Evolutionary conservation across 345 rosid species (phyloP).

Genomic region (Lumnitzera racemosa): DNA sequence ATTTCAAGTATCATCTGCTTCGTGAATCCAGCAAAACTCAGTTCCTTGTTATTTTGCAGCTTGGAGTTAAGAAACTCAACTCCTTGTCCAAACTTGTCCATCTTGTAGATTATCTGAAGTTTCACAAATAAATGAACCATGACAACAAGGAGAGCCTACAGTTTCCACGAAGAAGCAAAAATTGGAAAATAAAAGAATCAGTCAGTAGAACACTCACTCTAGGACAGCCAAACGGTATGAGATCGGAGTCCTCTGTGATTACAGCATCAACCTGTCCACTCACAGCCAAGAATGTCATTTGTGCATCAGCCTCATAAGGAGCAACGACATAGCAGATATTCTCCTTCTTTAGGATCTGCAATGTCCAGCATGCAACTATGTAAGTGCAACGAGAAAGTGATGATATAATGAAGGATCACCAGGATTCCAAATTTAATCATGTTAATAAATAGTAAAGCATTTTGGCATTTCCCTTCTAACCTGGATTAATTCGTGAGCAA

Average conservation of each 20-base stretch:
- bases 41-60: slow-evolving; percentile 61
- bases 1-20: slow-evolving; percentile 87
- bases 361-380: slow-evolving; percentile 13
- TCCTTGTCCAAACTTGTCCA: slow-evolving; percentile 97
- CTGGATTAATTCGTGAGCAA: slow-evolving; percentile 78
- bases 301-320: slow-evolving; percentile 98
- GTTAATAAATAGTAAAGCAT: neutral
- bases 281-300: slow-evolving; percentile 87
- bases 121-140: slow-evolving; percentile 1
- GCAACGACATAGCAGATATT: slow-evolving; percentile 70
- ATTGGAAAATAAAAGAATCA: slow-evolving; percentile 3
- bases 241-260: slow-evolving; percentile 96
- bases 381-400: slow-evolving; percentile 10
- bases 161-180: neutral
- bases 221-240: slow-evolving; percentile 93
- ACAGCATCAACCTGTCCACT: slow-evolving; percentile 81
- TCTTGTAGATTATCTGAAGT: slow-evolving; percentile 73
- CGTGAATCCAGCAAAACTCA: slow-evolving; percentile 64
- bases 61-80: slow-evolving; percentile 66
- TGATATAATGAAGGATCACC: neutral
- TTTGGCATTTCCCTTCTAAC: slow-evolving; percentile 22
- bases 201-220: slow-evolving; percentile 49
- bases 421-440: slow-evolving; percentile 1
- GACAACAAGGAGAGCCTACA: slow-evolving; percentile 3
- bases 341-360: slow-evolving; percentile 75